Evolutionary conservation across 2,329 filamentous ascomycete genomes (phyloP), one percentile per base, ranked within the genome.

Genomic region (Colletotrichum orchidophilum): DNA sequence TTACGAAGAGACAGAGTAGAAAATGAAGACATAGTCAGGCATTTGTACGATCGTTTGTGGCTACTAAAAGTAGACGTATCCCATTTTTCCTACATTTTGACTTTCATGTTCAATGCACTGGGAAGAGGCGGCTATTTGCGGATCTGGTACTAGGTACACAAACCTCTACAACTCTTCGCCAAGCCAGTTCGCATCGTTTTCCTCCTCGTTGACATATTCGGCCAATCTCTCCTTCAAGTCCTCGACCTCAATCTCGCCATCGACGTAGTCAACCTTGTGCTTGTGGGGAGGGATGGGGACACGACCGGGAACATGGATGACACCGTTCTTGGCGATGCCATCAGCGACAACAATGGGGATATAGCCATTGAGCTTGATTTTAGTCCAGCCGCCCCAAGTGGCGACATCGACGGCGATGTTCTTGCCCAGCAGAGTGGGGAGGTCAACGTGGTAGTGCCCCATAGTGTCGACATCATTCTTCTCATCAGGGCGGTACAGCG

Each of bases 281-380:
- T 86, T 86, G 81, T 88, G 90, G 1, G 94, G 94, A 52, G 95
- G 95, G 73, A 98, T 90, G 68, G 97, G 82, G 0, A 97, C 90
- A 68, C 87, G 87, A 58, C 87, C 86, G 0, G 96, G 85, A 18
- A 96, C 90, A 67, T 97, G 95, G 46, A 97, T 88, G 15, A 96
- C 94, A 35, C 95, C 95, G 78, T 97, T 93, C 77, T 87, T 88
- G 0, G 92, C 93, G 66, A 96, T 80, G 0, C 86, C 91, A 78
- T 97, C 94, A 73, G 91, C 85, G 7, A 94, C 83, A 0, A 85
- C 84, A 1, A 97, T 92, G 7, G 84, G 84, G 3, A 87, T 85
- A 75, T 91, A 92, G 15, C 91, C 93, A 77, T 97, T 97, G 76
- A 97, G 87, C 78, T 90, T 90, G 72, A 97, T 91, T 5, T 82